Base-by-base conservation (phyloP, 78 protist genomes). In the Dictyostelium intermedium region DNA sequence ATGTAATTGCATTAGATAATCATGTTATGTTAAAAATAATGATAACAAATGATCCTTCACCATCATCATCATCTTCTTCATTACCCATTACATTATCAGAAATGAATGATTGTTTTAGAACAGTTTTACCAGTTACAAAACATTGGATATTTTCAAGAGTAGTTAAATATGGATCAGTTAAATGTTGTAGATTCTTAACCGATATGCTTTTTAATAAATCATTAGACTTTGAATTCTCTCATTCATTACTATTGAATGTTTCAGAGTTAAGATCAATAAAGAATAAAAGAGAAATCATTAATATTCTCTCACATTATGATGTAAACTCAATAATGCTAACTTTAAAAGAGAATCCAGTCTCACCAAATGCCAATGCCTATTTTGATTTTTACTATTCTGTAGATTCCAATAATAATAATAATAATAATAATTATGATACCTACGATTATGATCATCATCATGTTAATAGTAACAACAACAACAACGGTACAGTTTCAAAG, bases 101-200 rank as follows among this genome's bases (percentile, higher is more conserved):
- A 11, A 66, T 11, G 35, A 66, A 27, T 66, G 35, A 27, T 66
- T 1, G 0, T 11, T 66, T 66, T 66, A 66, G 74, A 66, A 11
- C 18, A 2, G 11, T 9, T 66, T 34, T 72, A 72, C 45, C 79
- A 72, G 39, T 72, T 34, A 16, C 79, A 72, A 72, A 14, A 27
- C 7, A 32, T n/a, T 39, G 82, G 56, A 76, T 76, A 20, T 79
- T 79, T 45, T 41, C 45, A 47, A 25, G 37, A 79, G 23, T 45
- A 43, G 37, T 79, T 27, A 39, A 79, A 30, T 11, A 25, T 79
- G 66, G 66, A 27, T 1, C 84, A 27, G 4, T 79, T n/a, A 79
- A 79, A 79, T 79, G 84, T 79, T 79, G 84, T 45, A 34, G 34
- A 79, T 79, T 45, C 11, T 20, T 79, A 27, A 18, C 70, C 0